Evolutionary conservation across 2,329 filamentous ascomycete genomes (phyloP).

Genomic region (Cladosporium sp.): DNA sequence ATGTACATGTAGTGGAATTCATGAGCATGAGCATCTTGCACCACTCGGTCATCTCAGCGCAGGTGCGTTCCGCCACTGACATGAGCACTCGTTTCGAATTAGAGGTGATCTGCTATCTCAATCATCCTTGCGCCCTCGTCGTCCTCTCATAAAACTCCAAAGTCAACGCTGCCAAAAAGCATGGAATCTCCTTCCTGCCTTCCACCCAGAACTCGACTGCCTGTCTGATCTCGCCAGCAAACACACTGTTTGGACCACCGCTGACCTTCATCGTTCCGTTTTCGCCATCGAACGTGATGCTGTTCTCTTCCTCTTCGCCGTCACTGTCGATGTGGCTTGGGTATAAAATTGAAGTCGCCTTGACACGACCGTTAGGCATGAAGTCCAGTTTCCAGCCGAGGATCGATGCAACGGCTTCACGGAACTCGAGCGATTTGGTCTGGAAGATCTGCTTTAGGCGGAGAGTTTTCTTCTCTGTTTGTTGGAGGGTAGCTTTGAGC

Average conservation of each 20-base stretch:
- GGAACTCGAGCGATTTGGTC: constrained; percentile 89
- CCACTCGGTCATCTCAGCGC: no score
- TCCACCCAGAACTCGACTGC: constrained; percentile 96
- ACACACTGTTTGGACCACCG: constrained; percentile 81
- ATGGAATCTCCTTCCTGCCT: constrained; percentile 88
- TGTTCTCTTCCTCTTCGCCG: constrained; percentile 57
- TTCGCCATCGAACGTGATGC: constrained; percentile 84
- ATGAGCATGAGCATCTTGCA: no score
- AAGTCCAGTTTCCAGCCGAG: constrained; percentile 95
- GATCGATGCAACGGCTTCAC: constrained; percentile 87
- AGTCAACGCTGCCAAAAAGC: constrained; percentile 86
- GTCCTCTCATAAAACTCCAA: constrained; percentile 85
- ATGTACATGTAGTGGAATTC: no score
- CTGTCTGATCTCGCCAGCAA: constrained; percentile 80
- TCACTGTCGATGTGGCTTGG: constrained; percentile 45
- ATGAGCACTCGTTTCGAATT: no score
- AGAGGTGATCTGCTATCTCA: background rate
- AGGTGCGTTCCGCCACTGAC: no score
- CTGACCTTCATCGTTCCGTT: constrained; percentile 97
- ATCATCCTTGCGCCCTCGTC: constrained; percentile 32
- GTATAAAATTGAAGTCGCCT: constrained; percentile 83
- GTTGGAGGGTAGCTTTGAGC: constrained; percentile 50
- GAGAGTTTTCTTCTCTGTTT: constrained; percentile 75
- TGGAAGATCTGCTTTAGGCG: constrained; percentile 92
- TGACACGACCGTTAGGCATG: constrained; percentile 94